Conservation (phyloP, 2,329 filamentous ascomycete genomes). For the Cyphellophora attinorum region DNA sequence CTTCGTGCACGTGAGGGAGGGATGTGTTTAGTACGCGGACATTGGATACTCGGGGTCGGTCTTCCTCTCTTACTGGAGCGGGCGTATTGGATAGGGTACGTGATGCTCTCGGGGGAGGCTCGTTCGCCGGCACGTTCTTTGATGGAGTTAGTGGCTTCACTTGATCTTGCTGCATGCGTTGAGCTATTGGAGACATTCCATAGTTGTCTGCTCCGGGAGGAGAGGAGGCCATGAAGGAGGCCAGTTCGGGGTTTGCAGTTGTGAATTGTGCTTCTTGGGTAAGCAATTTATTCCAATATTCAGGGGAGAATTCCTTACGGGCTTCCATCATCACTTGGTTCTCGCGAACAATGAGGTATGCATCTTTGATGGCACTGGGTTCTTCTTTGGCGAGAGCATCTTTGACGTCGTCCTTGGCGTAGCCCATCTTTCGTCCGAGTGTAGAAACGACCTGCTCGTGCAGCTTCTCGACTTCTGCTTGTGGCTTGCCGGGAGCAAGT, state of each 20-base stretch:
- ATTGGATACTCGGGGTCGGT: conserved; percentile 60
- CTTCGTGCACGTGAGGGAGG: conserved; percentile 79
- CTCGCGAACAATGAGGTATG: conserved; percentile 94
- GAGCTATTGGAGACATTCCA: not conserved
- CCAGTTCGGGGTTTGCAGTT: conserved; percentile 33
- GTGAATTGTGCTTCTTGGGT: conserved; percentile 44
- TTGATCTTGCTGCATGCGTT: conserved; percentile 8
- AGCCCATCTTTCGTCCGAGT: conserved; percentile 96
- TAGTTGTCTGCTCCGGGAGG: conserved; percentile 30
- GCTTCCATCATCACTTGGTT: conserved; percentile 96
- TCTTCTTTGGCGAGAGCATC: conserved; percentile 86
- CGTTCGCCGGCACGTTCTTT: not conserved
- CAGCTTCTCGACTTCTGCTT: conserved; percentile 75
- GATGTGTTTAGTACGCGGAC: conserved; percentile 88
- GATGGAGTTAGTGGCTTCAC: conserved; percentile 17
- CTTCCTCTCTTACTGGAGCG: conserved; percentile 23
- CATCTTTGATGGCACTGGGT: conserved; percentile 96
- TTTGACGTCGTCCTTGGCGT: conserved; percentile 87
- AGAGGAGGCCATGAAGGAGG: conserved; percentile 47
- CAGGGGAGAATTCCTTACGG: conserved; percentile 51
- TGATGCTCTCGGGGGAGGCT: conserved; percentile 9
- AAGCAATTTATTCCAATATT: not conserved
- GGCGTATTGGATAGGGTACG: conserved; percentile 18
- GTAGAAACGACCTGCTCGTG: conserved; percentile 90
- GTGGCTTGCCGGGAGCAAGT: conserved; percentile 68